Evolutionary conservation across 306 rosid species (phyloP), one percentile per base, ranked within the genome.

Genomic region (Vigna reflexopilosa): DNA sequence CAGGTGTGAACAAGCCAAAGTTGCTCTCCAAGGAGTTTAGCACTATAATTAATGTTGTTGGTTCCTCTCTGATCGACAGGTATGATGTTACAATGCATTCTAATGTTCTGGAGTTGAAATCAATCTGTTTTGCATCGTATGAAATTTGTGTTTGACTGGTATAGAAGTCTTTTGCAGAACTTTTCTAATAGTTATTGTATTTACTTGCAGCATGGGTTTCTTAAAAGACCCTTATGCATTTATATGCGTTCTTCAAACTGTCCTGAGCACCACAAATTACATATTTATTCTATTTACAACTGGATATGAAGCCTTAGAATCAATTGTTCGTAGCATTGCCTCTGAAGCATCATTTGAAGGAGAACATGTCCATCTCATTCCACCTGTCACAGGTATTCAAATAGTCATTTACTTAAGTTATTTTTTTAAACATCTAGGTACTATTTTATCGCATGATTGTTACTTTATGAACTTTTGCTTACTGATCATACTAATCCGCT

Each of bases 41-140:
- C 34, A 81, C 97, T 8, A 96, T 95, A 81, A 86, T 95, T 84
- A 98, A 95, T 82, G 98, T 92, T n/a, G 98, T 97, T 1, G 97
- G 6, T 95, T 92, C 85, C 98, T 95, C 77, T 91, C 98, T 13
- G 97, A 91, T 74, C 98, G 98, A 56, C 98, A 92, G 93, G 98
- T 92, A 10, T 19, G 52, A 20, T 20, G 17, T 63, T 7, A 34
- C 48, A 26, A 26, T 26, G 28, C 28, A 26, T 26, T 26, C 28
- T 26, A 26, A 26, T 26, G 28, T 3, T 26, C 28, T 7, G 45
- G 45, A 40, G 9, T 2, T 40, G 11, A 40, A 40, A 62, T 36
- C 24, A 36, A 63, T 34, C 15, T 3, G 13, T 34, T 63, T 36
- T 26, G 69, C 22, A 36, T 34, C 26, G 1, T 1, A 7, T n/a